phyloP scores from a whole-genome alignment of 495 filamentous ascomycete genomes.

The Cercophora scortea region DNA sequence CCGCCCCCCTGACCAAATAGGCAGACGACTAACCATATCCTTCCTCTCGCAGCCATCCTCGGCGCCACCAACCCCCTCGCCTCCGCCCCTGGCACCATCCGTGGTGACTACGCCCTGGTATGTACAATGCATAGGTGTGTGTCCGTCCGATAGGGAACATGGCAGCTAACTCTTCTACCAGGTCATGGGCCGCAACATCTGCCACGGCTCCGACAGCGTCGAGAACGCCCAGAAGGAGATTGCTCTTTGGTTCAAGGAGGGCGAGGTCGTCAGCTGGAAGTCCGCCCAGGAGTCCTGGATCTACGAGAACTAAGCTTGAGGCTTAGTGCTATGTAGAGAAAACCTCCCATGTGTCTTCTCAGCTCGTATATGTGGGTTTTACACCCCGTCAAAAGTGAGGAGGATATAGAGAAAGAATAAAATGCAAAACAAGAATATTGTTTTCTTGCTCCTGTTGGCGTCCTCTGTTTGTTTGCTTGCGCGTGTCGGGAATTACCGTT shows the following conservation, averaged over 20 bases:
- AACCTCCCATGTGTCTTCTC: background rate
- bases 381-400: background rate
- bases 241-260: conserved; percentile 86
- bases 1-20: background rate
- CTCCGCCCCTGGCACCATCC: conserved; percentile 92
- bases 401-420: background rate
- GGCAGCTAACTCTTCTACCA: too few relatives aligned
- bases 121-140: too few relatives aligned
- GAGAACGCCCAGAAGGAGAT: conserved; percentile 99
- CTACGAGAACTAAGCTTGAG: conserved; percentile 57
- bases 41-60: conserved; percentile 55
- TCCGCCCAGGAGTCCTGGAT: conserved; percentile 76
- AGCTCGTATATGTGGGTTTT: background rate
- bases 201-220: conserved; percentile 97
- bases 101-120: conserved; percentile 56
- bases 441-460: background rate
- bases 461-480: background rate
- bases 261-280: conserved; percentile 76
- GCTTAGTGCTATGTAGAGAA: background rate
- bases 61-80: conserved; percentile 97
- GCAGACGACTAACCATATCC: conserved; percentile 12
- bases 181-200: conserved; percentile 89
- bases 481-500: background rate
- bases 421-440: background rate
- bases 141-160: too few relatives aligned